Base-by-base conservation (phyloP, 306 rosid genomes). In the Senna siamea region DNA sequence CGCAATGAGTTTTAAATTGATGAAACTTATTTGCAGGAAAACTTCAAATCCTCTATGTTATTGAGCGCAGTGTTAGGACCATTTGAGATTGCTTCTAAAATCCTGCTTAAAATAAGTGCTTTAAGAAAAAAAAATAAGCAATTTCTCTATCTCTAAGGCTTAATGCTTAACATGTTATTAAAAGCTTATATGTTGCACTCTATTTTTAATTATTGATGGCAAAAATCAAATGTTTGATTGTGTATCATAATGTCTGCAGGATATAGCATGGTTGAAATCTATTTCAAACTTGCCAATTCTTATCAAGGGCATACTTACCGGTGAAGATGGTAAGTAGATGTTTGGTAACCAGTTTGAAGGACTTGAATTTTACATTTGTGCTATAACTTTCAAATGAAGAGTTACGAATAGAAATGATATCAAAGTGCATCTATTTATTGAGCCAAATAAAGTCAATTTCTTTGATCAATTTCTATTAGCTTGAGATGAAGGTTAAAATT, bases 181-280 rank as follows among this genome's bases (percentile, higher is more conserved):
- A 4, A 35, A 60, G 15, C 11, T 35, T 70, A 22, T 54, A 9
- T 40, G 17, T 40, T 26, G 14, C 18, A 23, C 35, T 60, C 35
- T 51, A 26, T 5, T 32, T 41, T 40, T 53, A 28, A 17, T 11
- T 52, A 15, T 64, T 63, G 30, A n/a, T 65, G 59, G 51, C 5
- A 20, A 54, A 70, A 28, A 17, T 61, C 65, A 30, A 40, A 18
- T 48, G 22, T 0, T 17, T n/a, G 7, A 60, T 70, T 56, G 23
- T 62, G 15, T 14, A 14, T 7, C 32, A 44, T 63, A 15, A 13
- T 12, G 7, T 78, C 47, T 55, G 53, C 69, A 78, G 82, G 82
- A 78, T 52, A 65, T 78, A 72, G 78, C 58, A 23, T 78, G 82
- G 82, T 65, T 78, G 59, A 78, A 48, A 66, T 78, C 78, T 12